Conservation (phyloP, 108 stramenopile genomes). For the Seminavis robusta region DNA sequence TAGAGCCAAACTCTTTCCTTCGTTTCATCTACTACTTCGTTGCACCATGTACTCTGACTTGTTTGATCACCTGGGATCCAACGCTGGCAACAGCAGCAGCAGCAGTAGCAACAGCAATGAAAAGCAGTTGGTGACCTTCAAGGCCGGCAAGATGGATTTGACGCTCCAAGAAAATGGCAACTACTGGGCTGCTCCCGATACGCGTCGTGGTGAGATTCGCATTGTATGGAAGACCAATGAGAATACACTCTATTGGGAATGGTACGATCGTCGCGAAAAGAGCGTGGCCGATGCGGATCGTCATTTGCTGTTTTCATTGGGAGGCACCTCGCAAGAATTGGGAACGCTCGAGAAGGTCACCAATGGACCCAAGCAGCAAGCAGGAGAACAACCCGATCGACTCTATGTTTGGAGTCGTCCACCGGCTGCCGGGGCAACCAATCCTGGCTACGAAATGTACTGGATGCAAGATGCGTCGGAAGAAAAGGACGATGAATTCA, state of each 20-base stretch:
- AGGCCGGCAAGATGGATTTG: slow-evolving; percentile 72
- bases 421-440: slow-evolving; percentile 6
- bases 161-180: slow-evolving; percentile 51
- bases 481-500: slow-evolving; percentile 49
- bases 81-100: slow-evolving; percentile 6
- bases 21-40: slow-evolving; percentile 23
- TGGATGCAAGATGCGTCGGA: slow-evolving; percentile 69
- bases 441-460: slow-evolving; percentile 37
- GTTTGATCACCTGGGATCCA: slow-evolving; percentile 41
- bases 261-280: slow-evolving; percentile 75
- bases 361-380: slow-evolving; percentile 8
- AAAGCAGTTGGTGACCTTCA: slow-evolving; percentile 57
- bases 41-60: slow-evolving; percentile 51
- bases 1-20: too few species aligned
- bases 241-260: slow-evolving; percentile 47
- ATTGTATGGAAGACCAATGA: slow-evolving; percentile 36
- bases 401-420: slow-evolving; percentile 41
- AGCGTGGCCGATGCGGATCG: slow-evolving; percentile 51
- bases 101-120: slow-evolving; percentile 5
- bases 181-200: slow-evolving; percentile 57
- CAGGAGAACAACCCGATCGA: slow-evolving; percentile 38
- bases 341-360: slow-evolving; percentile 49
- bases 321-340: slow-evolving; percentile 17
- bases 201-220: slow-evolving; percentile 65
- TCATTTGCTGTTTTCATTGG: slow-evolving; percentile 8